Conservation (phyloP, 75 land plant genomes). For the Cupressus sempervirens region DNA sequence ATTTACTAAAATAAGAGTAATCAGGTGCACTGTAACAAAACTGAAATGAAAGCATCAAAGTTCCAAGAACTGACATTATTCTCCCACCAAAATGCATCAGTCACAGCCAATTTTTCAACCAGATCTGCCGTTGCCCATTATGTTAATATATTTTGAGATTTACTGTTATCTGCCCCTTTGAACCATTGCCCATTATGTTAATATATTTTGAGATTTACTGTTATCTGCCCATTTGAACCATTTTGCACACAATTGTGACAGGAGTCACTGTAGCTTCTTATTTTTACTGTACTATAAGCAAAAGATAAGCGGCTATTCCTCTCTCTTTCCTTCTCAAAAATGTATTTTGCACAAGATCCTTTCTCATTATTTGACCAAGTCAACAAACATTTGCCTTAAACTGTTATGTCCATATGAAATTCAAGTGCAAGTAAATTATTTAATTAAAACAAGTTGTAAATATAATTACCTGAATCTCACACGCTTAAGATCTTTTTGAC, state of each 20-base stretch:
- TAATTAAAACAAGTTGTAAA: neutral
- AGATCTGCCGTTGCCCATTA: neutral
- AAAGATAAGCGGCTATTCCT: neutral
- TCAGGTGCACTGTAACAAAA: neutral
- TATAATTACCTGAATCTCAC: constrained; percentile 68
- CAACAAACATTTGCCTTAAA: neutral
- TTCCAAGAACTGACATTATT: neutral
- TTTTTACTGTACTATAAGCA: neutral
- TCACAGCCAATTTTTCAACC: neutral
- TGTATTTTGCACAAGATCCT: neutral
- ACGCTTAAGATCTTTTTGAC: constrained; percentile 53
- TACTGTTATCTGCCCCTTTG: neutral
- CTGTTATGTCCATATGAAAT: neutral
- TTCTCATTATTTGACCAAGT: neutral
- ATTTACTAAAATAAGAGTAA: neutral
- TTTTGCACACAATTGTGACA: neutral
- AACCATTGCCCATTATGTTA: neutral
- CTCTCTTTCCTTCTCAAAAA: neutral
- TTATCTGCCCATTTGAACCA: neutral
- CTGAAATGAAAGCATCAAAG: neutral
- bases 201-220: neutral
- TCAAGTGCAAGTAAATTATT: neutral
- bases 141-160: neutral
- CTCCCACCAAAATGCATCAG: neutral
- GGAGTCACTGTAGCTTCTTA: neutral